Conservation (phyloP, 2,329 filamentous ascomycete species). For the Calonectria pauciramosa region DNA sequence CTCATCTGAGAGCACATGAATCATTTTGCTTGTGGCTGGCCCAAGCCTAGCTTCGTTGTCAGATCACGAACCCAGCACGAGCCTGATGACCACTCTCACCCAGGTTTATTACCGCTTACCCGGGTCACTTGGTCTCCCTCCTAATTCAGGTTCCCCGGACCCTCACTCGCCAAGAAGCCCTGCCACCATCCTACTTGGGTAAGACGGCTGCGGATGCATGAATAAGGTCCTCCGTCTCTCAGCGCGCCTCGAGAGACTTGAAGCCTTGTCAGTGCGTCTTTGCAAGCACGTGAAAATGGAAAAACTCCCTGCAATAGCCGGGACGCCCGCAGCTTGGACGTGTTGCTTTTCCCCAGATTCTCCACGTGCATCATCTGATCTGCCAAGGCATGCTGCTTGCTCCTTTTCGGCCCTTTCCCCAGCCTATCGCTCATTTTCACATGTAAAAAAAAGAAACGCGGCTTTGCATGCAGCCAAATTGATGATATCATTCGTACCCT, state of each 20-base stretch:
- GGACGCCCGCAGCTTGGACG: conserved; percentile 17
- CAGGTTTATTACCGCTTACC: conserved; percentile 21
- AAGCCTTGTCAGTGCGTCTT: neutral
- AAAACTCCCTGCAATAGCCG: conserved; percentile 17
- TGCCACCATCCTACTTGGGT: conserved; percentile 16
- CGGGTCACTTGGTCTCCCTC: conserved; percentile 12
- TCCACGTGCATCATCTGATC: conserved; percentile 30
- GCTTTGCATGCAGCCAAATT: neutral
- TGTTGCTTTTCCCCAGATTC: conserved; percentile 28
- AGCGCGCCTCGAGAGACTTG: neutral
- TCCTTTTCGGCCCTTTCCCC: conserved; percentile 15
- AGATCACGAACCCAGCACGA: conserved; percentile 13
- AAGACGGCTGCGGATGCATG: conserved; percentile 12
- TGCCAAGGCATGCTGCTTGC: conserved; percentile 5
- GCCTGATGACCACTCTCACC: conserved; percentile 22
- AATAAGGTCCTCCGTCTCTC: conserved; percentile 6
- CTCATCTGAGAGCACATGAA: conserved; percentile 24
- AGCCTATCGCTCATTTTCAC: conserved; percentile 18
- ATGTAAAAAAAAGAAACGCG: conserved; percentile 9
- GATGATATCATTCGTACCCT: conserved; percentile 8
- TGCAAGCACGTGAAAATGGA: conserved; percentile 26
- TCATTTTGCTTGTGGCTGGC: conserved; percentile 15
- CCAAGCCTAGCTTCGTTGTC: conserved; percentile 7
- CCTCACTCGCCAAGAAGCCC: conserved; percentile 11
- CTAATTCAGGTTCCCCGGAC: conserved; percentile 15